phyloP scores from a whole-genome alignment of 2,329 filamentous ascomycete species.

The Fusarium miscanthi region DNA sequence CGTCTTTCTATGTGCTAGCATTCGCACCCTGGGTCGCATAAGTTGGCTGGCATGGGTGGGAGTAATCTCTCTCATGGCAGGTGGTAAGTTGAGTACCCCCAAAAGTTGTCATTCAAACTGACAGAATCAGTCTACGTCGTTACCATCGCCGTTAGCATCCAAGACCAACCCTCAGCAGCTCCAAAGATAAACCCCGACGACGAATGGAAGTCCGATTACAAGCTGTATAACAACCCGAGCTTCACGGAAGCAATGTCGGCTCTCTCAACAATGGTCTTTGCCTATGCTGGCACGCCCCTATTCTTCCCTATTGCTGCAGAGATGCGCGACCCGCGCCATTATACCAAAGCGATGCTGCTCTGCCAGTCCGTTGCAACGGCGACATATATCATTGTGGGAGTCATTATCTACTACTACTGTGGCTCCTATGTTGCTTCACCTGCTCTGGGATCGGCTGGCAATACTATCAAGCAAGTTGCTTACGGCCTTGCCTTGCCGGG shows the following conservation, averaged over 20 bases:
- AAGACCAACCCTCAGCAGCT: constrained; percentile 32
- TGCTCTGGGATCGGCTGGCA: constrained; percentile 58
- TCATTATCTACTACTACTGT: constrained; percentile 59
- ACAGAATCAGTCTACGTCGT: constrained; percentile 30
- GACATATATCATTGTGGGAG: constrained; percentile 50
- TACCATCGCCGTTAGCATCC: constrained; percentile 40
- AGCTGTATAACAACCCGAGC: constrained; percentile 45
- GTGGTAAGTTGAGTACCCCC: background rate
- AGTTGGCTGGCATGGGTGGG: constrained; percentile 49
- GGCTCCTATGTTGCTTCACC: constrained; percentile 60
- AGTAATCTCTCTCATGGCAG: constrained; percentile 33
- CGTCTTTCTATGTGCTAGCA: constrained; percentile 47
- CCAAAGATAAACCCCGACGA: constrained; percentile 12
- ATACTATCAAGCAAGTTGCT: constrained; percentile 55
- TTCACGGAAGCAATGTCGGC: constrained; percentile 49
- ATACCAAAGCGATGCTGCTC: constrained; percentile 42
- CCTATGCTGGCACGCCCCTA: constrained; percentile 51
- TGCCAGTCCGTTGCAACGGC: constrained; percentile 46
- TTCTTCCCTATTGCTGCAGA: constrained; percentile 50
- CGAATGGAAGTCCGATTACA: constrained; percentile 47
- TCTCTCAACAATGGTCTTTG: constrained; percentile 51
- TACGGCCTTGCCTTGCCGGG: constrained; percentile 54
- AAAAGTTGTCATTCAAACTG: background rate
- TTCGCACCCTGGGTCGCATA: constrained; percentile 48
- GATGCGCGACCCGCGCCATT: constrained; percentile 47